Evolutionary conservation across 805 yeast genomes (phyloP), one percentile per base, ranked within the genome.

Genomic region (Metschnikowia arizonensis): DNA sequence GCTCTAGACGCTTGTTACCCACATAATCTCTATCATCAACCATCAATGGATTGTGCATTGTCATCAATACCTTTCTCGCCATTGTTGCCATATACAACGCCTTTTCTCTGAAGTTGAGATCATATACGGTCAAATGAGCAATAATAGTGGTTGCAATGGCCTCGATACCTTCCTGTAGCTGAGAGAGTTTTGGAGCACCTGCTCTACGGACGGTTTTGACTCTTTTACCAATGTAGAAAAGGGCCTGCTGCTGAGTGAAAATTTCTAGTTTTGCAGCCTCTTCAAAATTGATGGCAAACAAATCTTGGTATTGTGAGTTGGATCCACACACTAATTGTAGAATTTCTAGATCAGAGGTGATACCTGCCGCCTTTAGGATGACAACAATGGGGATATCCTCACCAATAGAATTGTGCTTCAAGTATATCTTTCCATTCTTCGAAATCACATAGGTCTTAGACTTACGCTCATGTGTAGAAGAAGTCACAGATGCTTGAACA

Each of bases 11-110:
- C 66, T 93, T 93, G 69, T 91, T 91, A 73, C 99, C 99, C 36
- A 93, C 98, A 61, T 93, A 93, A 71, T 93, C 99, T 67, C 98
- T 82, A 66, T 93, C 99, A 60, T 93, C 99, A n/a, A 93, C 96
- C 83, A 88, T 83, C 54, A 82, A 82, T 6, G 97, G 95, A 59
- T 93, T 86, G 52, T 87, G 83, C 83, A 93, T 88, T 4, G 99
- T 88, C 95, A 88, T 88, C 18, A 93, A 77, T 2, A 91, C 98
- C 60, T 98, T 79, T 62, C 99, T 80, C 1, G 99, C 86, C 99
- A 93, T 93, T 67, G 88, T 82, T 1, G 97, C 97, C 55, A 93
- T 81, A 62, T 93, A 93, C 30, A 93, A 65, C 0, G 98, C 97
- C 69, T 93, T 93, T 63, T 89, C 97, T 53, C 95, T 78, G 72